phyloP scores from a whole-genome alignment of 148 eudicot species.

The Salicornia ramosissima region DNA sequence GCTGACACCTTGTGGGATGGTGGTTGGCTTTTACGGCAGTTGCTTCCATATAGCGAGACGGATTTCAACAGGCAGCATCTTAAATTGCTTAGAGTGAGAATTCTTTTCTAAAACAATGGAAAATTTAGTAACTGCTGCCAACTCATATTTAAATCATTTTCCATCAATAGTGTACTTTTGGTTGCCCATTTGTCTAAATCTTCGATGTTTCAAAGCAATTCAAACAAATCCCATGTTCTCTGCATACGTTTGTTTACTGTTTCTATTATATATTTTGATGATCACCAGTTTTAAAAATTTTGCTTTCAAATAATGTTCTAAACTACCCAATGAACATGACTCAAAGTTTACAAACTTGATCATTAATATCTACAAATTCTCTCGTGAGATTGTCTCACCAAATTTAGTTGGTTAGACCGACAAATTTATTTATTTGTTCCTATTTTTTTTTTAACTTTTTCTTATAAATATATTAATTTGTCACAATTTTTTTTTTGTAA shows the following conservation, averaged over 20 bases:
- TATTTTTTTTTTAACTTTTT: no score
- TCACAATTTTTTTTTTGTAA: no score
- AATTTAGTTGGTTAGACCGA: no score
- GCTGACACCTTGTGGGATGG: conserved; percentile 89
- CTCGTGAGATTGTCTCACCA: no score
- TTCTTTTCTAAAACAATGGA: background rate
- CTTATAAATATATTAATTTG: no score
- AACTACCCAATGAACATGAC: background rate
- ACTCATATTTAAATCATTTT: background rate
- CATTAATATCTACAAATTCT: no score
- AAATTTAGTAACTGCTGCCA: background rate
- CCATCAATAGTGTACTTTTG: background rate
- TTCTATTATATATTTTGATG: background rate
- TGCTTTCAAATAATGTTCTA: background rate
- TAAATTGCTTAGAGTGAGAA: conserved; percentile 61
- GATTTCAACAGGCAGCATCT: conserved; percentile 73
- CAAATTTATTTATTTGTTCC: no score
- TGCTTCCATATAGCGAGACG: conserved; percentile 82
- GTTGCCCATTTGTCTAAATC: background rate
- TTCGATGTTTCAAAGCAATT: background rate
- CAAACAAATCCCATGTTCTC: background rate
- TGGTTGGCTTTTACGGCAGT: conserved; percentile 96
- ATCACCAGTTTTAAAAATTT: no score
- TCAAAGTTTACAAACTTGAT: background rate
- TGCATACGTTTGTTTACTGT: background rate